phyloP scores from a whole-genome alignment of 345 rosid species.

The Pistacia vera region DNA sequence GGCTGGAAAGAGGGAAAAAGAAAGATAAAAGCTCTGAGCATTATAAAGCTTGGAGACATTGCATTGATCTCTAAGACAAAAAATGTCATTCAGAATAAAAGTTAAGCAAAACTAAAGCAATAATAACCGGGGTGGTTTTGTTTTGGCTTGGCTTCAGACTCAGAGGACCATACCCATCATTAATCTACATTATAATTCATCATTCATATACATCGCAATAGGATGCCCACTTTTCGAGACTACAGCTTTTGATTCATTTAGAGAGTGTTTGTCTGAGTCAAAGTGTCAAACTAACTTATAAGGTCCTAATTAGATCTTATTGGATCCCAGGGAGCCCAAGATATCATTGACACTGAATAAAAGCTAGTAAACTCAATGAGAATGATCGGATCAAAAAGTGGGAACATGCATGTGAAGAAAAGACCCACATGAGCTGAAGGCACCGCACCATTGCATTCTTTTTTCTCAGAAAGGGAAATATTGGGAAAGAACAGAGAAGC shows the following conservation, averaged over 20 bases:
- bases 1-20: constrained; percentile 30
- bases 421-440: constrained; percentile 22
- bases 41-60: constrained; percentile 12
- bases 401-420: constrained; percentile 23
- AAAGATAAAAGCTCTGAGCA: constrained; percentile 10
- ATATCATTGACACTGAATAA: not conserved
- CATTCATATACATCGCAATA: not conserved
- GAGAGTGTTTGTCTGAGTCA: too few species aligned
- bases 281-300: too few species aligned
- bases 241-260: too few species aligned
- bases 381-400: constrained; percentile 18
- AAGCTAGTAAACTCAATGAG: not conserved
- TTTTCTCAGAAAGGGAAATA: not conserved
- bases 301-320: not conserved
- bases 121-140: not conserved
- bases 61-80: constrained; percentile 9
- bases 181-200: constrained; percentile 8
- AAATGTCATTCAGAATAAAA: constrained; percentile 9
- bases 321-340: not conserved
- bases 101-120: not conserved
- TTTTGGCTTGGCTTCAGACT: not conserved
- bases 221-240: constrained; percentile 3
- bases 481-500: not conserved
- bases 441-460: not conserved
- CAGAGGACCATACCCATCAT: constrained; percentile 21